These are phyloP conservation scores for Clarireedia sp. DNA, from an alignment of 2,329 filamentous ascomycete genomes.

Conservation along the genomic window DNA sequence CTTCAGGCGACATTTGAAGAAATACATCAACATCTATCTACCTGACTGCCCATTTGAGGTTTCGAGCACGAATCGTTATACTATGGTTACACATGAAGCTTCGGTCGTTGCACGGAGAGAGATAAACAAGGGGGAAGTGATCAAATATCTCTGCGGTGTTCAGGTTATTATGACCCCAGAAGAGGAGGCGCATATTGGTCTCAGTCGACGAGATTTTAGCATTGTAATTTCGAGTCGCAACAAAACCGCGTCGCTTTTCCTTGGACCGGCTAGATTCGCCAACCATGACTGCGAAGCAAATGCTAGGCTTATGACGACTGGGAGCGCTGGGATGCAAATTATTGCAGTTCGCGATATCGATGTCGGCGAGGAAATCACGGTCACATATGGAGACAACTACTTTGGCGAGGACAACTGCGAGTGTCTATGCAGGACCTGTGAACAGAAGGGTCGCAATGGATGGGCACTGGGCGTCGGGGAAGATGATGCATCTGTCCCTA, in stretches of 20 bases:
- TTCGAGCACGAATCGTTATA: slow-evolving; percentile 88
- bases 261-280: slow-evolving; percentile 90
- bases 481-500: slow-evolving; percentile 23
- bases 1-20: slow-evolving; percentile 76
- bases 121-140: slow-evolving; percentile 73
- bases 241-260: slow-evolving; percentile 84
- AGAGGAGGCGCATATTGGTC: slow-evolving; percentile 75
- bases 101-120: slow-evolving; percentile 71
- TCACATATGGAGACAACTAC: slow-evolving; percentile 91
- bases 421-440: slow-evolving; percentile 85
- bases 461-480: slow-evolving; percentile 55
- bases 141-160: slow-evolving; percentile 87
- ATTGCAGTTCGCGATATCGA: slow-evolving; percentile 75
- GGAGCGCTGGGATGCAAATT: slow-evolving; percentile 83
- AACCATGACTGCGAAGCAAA: slow-evolving; percentile 97
- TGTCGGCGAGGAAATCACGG: slow-evolving; percentile 88
- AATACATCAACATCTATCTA: slow-evolving; percentile 88
- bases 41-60: slow-evolving; percentile 95
- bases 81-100: slow-evolving; percentile 82
- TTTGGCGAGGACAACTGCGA: slow-evolving; percentile 94
- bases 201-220: slow-evolving; percentile 87
- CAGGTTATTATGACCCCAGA: slow-evolving; percentile 88
- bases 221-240: slow-evolving; percentile 90
- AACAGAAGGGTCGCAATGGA: slow-evolving; percentile 66
- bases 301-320: slow-evolving; percentile 75